Evolutionary conservation across 257 asterid genomes (phyloP), one percentile per base, ranked within the genome.

Genomic region (Rehmannia glutinosa): DNA sequence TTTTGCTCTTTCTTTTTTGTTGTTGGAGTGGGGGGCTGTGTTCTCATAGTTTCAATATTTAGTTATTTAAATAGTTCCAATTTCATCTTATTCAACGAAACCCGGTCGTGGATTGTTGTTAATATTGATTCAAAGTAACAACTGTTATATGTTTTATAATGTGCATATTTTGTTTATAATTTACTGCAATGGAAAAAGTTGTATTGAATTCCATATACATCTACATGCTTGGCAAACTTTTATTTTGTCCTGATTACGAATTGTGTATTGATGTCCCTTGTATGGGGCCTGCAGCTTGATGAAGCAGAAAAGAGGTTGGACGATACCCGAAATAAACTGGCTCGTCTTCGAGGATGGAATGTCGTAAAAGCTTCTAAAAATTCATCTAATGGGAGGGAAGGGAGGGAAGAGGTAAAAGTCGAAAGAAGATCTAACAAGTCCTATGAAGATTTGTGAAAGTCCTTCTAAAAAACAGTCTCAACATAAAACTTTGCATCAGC

Each of bases 251-350:
- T 52, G 20, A 61, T 73, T 69, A 58, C 32, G 67, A 64, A 38
- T 23, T 53, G n/a, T 47, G 10, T 15, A 43, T 66, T 61, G 57
- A 71, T 39, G 42, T 32, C 42, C 51, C 55, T n/a, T 73, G 62
- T 65, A 46, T 64, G 71, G 55, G 21, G n/a, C 49, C 52, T 77
- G 67, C 85, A 87, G 92, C 88, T 85, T 74, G 76, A 66, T 15
- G 78, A 72, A 45, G 81, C 84, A 73, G 85, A 81, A 68, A 87
- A 62, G 81, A 87, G 79, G 62, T 62, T 85, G 78, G 84, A 76
- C 55, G 90, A 79, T 67, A 75, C 88, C 67, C 82, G 79, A 70
- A 73, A 7, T 56, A 73, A 79, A 67, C 70, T 87, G 73, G 87
- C 81, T 69, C 84, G 74, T 35, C 80, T 70, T 70, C 83, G 82